Conservation (phyloP, 495 filamentous ascomycete species). For the Penicillium lagena region DNA sequence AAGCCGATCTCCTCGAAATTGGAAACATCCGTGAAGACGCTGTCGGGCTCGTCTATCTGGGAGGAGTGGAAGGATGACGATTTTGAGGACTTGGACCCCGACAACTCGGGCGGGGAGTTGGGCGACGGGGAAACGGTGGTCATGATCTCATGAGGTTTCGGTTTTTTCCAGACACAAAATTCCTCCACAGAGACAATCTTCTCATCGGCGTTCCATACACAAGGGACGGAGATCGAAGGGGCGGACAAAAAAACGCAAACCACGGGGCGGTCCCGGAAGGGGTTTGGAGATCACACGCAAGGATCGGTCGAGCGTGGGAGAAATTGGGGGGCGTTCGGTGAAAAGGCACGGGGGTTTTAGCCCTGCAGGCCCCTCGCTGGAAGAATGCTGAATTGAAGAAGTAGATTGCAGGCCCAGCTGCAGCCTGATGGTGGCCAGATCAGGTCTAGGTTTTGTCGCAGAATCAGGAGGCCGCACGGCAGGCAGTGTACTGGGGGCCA, state of each 20-base stretch:
- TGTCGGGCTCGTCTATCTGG: slow-evolving; percentile 57
- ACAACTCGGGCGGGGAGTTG: slow-evolving; percentile 77
- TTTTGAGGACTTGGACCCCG: slow-evolving; percentile 81
- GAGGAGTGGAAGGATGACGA: slow-evolving; percentile 83
- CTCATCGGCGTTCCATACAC: slow-evolving; percentile 1
- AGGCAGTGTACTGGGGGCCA: slow-evolving; percentile 14
- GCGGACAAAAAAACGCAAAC: slow-evolving; percentile 5
- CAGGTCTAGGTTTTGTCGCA: slow-evolving; percentile 15
- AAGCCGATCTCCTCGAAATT: slow-evolving; percentile 95
- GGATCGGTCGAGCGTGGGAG: slow-evolving; percentile 6
- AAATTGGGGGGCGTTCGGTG: neutral
- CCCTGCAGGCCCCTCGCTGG: neutral
- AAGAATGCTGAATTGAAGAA: slow-evolving; percentile 19
- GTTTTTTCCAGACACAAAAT: neutral
- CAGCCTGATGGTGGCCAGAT: slow-evolving; percentile 25
- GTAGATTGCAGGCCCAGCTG: slow-evolving; percentile 23
- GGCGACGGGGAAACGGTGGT: slow-evolving; percentile 54
- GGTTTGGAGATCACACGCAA: slow-evolving; percentile 15
- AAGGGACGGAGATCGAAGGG: neutral
- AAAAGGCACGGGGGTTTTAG: no score
- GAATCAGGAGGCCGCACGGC: slow-evolving; percentile 17
- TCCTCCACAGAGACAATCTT: slow-evolving; percentile 7
- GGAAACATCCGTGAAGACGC: slow-evolving; percentile 58
- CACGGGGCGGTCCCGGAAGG: slow-evolving; percentile 10
- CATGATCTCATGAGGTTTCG: slow-evolving; percentile 44